Evolutionary conservation across 192 early-diverging fungal genomes (phyloP), one percentile per base, ranked within the genome.

Genomic region (Endogone sp.): DNA sequence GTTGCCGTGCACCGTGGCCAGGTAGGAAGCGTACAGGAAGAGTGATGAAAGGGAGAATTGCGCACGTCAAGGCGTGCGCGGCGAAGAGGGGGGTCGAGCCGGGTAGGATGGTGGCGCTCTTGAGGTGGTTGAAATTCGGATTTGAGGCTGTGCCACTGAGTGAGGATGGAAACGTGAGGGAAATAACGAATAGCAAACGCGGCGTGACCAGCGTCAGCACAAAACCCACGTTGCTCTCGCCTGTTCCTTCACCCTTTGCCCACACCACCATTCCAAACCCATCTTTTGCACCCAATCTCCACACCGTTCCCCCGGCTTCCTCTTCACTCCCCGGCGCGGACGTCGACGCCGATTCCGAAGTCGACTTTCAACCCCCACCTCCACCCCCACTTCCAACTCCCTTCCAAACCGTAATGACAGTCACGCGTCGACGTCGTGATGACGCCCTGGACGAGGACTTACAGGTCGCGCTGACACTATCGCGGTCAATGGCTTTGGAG

Each of bases 401-500:
- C 22, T 23, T 9, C 9, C 23, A 60, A 6, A 60, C n/a, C n/a
- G n/a, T n/a, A n/a, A n/a, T n/a, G n/a, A n/a, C n/a, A n/a, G n/a
- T n/a, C 23, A 60, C 59, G 8, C 22, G 27, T n/a, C 22, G 59
- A 4, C 59, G 59, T 10, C n/a, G 59, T 9, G 23, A 60, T n/a
- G 27, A 60, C 23, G n/a, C 22, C 27, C 4, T 20, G 3, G 59
- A 60, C 27, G 59, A 60, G 27, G 59, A 60, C 23, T n/a, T 60
- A 9, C 59, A 60, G 59, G 23, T 60, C 8, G 59, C 59, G n/a
- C 59, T 60, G 22, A 28, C 59, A n/a, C n/a, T 60, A 60, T 60
- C 59, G 22, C 59, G 59, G 22, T 60, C 59, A n/a, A 4, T 44
- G 37, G 4, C 13, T 44, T 13, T 13, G 37, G 37, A 44, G 37